Percentiles rank a stretch among this genome's conserved stretches.
Evolutionary conservation across 176 grass and related monocot genomes (phyloP).

Genomic region (Juncus effusus): DNA sequence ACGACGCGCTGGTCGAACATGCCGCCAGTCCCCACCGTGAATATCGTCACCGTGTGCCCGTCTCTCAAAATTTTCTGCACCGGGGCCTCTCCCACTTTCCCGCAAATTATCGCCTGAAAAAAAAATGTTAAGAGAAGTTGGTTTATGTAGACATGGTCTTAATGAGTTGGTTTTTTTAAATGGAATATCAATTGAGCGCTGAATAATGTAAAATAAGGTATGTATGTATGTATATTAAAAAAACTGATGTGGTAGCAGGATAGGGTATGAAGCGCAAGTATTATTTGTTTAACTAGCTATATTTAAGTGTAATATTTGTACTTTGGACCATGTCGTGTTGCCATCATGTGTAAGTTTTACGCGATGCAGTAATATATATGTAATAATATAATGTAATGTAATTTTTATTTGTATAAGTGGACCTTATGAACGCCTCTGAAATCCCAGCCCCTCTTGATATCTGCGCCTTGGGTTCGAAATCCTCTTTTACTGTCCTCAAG

Average conservation of each 20-base stretch:
- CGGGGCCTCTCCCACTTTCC: constrained; percentile 76
- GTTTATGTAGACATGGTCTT: too few species aligned
- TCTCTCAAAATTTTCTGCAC: constrained; percentile 91
- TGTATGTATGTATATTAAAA: neutral
- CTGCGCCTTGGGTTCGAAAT: constrained; percentile 49
- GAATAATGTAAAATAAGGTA: constrained; percentile 4
- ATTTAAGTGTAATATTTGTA: too few species aligned
- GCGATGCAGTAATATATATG: neutral
- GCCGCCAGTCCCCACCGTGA: constrained; percentile 91
- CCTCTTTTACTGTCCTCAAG: constrained; percentile 41
- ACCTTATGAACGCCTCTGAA: constrained; percentile 88
- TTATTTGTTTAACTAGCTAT: too few species aligned
- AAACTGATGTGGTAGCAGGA: too few species aligned
- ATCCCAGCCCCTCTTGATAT: constrained; percentile 61
- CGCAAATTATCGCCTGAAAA: constrained; percentile 74
- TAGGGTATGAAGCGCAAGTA: too few species aligned
- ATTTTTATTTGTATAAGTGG: constrained; percentile 6
- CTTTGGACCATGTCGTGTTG: neutral
- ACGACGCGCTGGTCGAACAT: constrained; percentile 86
- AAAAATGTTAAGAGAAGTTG: neutral
- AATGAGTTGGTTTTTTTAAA: neutral
- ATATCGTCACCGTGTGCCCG: constrained; percentile 70
- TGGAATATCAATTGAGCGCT: constrained; percentile 4
- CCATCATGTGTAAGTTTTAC: neutral
- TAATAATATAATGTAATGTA: neutral